These are phyloP conservation scores for Sabuloglossum arenarium DNA, from an alignment of 495 filamentous ascomycete genomes.

Conservation along the genomic window DNA sequence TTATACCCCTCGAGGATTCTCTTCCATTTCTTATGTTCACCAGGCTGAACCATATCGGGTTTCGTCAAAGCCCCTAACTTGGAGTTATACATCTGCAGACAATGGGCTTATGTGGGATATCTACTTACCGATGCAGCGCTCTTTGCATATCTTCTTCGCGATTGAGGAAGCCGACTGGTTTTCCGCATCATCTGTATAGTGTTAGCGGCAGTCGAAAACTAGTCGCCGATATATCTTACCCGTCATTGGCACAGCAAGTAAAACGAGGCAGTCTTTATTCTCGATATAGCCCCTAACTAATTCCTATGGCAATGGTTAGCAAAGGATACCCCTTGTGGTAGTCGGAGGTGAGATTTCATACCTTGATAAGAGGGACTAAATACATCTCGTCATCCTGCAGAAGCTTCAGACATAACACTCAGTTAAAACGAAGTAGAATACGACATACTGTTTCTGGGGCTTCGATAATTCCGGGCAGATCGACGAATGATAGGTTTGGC, in stretches of 20 bases:
- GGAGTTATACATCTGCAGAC: neutral
- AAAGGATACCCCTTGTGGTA: neutral
- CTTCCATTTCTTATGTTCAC: conserved; percentile 12
- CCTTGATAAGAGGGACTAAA: conserved; percentile 8
- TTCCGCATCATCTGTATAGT: conserved; percentile 12
- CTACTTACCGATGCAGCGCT: conserved; percentile 14
- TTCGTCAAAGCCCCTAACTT: conserved; percentile 25
- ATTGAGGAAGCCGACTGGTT: conserved; percentile 16
- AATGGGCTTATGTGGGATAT: neutral
- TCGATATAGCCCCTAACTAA: conserved; percentile 14
- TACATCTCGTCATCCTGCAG: conserved; percentile 14
- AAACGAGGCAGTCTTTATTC: conserved; percentile 14
- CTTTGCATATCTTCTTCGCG: conserved; percentile 12
- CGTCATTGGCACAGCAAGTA: conserved; percentile 17
- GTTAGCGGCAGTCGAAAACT: neutral
- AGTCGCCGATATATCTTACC: neutral
- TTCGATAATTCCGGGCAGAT: conserved; percentile 17
- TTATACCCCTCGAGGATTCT: conserved; percentile 17
- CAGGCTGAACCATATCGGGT: conserved; percentile 21
- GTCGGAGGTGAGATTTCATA: neutral
- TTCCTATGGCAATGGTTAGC: neutral
- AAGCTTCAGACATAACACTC: neutral
- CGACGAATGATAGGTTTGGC: conserved; percentile 18
- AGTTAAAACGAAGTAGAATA: neutral
- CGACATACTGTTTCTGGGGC: conserved; percentile 14